Percentiles rank a stretch among this genome's conserved stretches.
phyloP scores from a whole-genome alignment of 257 asterid genomes.

The Solanum ahanhuiri region DNA sequence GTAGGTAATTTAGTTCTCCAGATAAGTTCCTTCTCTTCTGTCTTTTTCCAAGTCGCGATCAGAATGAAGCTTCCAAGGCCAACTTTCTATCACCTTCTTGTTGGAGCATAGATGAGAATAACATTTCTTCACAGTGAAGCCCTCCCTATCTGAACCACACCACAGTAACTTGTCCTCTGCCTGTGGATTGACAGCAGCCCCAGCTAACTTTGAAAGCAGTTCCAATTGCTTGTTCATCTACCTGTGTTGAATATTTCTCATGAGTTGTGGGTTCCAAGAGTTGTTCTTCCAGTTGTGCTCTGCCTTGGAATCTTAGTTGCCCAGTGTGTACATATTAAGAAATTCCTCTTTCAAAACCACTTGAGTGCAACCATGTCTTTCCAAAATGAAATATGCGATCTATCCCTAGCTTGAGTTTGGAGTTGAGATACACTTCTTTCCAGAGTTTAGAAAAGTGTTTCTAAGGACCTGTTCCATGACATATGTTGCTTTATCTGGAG shows the following conservation, averaged over 20 bases:
- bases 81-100: background rate
- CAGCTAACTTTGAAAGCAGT: background rate
- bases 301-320: background rate
- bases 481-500: background rate
- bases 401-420: background rate
- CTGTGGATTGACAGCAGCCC: background rate
- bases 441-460: background rate
- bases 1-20: background rate
- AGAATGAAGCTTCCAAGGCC: background rate
- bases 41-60: background rate
- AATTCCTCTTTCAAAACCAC: background rate
- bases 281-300: background rate
- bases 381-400: background rate
- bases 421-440: background rate
- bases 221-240: background rate
- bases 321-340: background rate
- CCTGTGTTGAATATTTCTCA: background rate
- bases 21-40: background rate
- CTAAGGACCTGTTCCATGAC: background rate
- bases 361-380: background rate
- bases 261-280: background rate
- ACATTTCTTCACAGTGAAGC: background rate
- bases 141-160: background rate
- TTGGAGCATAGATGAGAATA: background rate
- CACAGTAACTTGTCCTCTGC: background rate